Evolutionary conservation across 257 asterid genomes (phyloP).

Genomic region (Capsicum baccatum): DNA sequence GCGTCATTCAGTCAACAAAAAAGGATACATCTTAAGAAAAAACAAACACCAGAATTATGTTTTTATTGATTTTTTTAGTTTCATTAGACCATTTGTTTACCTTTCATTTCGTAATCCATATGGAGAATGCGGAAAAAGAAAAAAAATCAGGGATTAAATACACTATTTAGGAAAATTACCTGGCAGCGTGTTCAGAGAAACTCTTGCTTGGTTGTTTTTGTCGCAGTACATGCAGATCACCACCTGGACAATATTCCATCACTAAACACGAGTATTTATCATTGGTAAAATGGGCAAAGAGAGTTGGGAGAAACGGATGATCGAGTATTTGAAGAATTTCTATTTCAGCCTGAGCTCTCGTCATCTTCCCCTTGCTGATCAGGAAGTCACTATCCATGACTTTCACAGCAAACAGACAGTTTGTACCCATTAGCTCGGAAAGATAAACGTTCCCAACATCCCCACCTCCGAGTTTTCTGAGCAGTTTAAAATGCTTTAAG

Average conservation of each 20-base stretch:
- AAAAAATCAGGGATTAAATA: background rate
- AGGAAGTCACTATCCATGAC: conserved; percentile 73
- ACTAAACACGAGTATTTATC: conserved; percentile 82
- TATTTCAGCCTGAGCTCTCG: conserved; percentile 79
- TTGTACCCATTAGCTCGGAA: conserved; percentile 70
- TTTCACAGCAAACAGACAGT: conserved; percentile 76
- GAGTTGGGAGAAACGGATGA: conserved; percentile 91
- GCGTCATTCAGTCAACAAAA: background rate
- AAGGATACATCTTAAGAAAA: background rate
- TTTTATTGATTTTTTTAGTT: background rate
- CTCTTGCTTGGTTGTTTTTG: conserved; percentile 88
- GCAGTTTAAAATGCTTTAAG: conserved; percentile 65
- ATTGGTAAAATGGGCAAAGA: conserved; percentile 71
- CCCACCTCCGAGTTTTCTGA: conserved; percentile 83
- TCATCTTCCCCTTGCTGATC: conserved; percentile 58
- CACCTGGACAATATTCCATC: conserved; percentile 97
- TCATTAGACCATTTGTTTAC: background rate
- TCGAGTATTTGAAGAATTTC: conserved; percentile 84
- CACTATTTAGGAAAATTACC: conserved; percentile 48
- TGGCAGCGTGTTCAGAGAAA: conserved; percentile 80
- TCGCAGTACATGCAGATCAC: conserved; percentile 95
- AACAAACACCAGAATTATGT: background rate
- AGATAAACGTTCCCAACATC: conserved; percentile 83
- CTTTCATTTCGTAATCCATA: background rate
- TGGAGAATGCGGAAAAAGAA: background rate